Percentiles rank a stretch among this genome's conserved stretches.
Evolutionary conservation across 2,329 filamentous ascomycete genomes (phyloP).

Genomic region (Alternaria conjuncta): DNA sequence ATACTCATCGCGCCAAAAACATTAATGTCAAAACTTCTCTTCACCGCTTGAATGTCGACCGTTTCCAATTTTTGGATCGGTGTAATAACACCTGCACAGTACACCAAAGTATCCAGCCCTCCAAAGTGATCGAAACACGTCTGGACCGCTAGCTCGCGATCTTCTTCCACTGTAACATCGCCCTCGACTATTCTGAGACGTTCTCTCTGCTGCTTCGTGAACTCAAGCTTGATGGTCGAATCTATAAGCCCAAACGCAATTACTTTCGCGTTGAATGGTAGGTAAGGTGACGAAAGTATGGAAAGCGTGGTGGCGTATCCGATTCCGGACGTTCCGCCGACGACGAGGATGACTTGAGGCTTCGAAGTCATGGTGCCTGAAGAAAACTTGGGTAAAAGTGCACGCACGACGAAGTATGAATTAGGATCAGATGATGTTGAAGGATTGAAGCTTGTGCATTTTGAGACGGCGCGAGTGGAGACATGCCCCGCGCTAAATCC

Average conservation of each 20-base stretch:
- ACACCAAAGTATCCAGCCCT: conserved; percentile 32
- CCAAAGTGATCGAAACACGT: conserved; percentile 21
- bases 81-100: conserved; percentile 31
- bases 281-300: conserved; percentile 13
- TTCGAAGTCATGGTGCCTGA: not conserved
- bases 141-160: conserved; percentile 16
- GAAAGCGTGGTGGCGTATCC: conserved; percentile 24
- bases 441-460: conserved; percentile 9
- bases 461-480: conserved; percentile 8
- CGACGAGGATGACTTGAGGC: conserved; percentile 29
- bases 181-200: conserved; percentile 12
- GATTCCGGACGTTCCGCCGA: conserved; percentile 34
- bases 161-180: conserved; percentile 12
- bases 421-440: not conserved
- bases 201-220: conserved; percentile 12
- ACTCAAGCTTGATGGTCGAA: conserved; percentile 11
- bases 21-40: conserved; percentile 31
- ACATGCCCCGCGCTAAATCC: conserved; percentile 13
- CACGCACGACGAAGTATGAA: not conserved
- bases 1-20: conserved; percentile 35
- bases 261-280: conserved; percentile 11
- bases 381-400: not conserved
- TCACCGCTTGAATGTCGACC: conserved; percentile 22
- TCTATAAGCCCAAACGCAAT: conserved; percentile 15
- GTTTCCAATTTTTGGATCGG: conserved; percentile 30